These are phyloP conservation scores for Flaveria floridana DNA, from an alignment of 140 eudicot species.

Conservation along the genomic window DNA sequence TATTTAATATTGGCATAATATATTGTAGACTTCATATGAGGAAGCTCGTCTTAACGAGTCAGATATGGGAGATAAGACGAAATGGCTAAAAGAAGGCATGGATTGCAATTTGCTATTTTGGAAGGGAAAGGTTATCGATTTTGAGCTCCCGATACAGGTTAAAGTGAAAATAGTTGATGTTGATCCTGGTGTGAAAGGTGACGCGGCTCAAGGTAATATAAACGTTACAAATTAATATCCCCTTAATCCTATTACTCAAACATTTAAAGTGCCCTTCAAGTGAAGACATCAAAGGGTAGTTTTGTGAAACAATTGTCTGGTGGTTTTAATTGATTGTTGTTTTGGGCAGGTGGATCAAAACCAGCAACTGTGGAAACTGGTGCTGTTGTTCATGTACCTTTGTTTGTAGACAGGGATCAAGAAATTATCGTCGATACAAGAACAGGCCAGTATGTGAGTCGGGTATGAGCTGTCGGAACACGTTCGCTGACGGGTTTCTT, in stretches of 20 bases:
- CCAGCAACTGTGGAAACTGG: slow-evolving; percentile 93
- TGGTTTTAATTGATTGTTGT: slow-evolving; percentile 5
- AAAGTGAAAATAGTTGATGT: slow-evolving; percentile 64
- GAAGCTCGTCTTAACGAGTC: slow-evolving; percentile 77
- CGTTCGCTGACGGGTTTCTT: neutral
- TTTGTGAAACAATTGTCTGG: neutral
- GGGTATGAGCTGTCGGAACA: slow-evolving; percentile 40
- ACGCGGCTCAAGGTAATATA: slow-evolving; percentile 74
- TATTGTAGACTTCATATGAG: slow-evolving; percentile 64
- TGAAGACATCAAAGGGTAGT: neutral
- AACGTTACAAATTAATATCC: neutral
- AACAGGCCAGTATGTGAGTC: slow-evolving; percentile 82
- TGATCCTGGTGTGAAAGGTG: slow-evolving; percentile 87
- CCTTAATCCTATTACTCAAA: neutral
- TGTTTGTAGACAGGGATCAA: slow-evolving; percentile 64
- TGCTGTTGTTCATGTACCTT: slow-evolving; percentile 76
- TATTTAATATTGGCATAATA: neutral
- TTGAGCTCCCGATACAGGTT: slow-evolving; percentile 80
- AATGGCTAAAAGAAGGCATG: slow-evolving; percentile 99
- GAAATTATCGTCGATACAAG: slow-evolving; percentile 77
- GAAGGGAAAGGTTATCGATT: slow-evolving; percentile 88
- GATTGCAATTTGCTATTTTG: slow-evolving; percentile 86
- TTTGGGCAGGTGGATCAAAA: slow-evolving; percentile 75
- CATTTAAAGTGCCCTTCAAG: neutral
- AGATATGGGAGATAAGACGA: slow-evolving; percentile 80